Percentiles rank a stretch among this genome's conserved stretches.
Conservation (phyloP, 2,329 filamentous ascomycete genomes). For the Aspergillus pseudoglaucus region DNA sequence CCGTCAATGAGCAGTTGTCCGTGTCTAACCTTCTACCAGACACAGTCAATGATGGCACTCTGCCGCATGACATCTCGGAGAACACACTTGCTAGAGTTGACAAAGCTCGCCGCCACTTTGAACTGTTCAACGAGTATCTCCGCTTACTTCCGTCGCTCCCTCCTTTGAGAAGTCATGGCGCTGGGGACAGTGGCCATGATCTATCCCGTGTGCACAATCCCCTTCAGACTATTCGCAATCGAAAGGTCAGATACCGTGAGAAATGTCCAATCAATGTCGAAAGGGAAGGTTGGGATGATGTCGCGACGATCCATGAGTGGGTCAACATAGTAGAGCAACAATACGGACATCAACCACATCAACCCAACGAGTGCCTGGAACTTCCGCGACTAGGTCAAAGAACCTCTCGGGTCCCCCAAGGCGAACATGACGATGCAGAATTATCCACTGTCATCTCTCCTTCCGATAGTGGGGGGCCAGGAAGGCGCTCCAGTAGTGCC, state of each 20-base stretch:
- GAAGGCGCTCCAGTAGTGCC: conserved; percentile 37
- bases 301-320: conserved; percentile 67
- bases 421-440: conserved; percentile 20
- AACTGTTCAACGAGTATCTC: conserved; percentile 78
- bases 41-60: conserved; percentile 23
- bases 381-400: conserved; percentile 38
- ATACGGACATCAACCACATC: conserved; percentile 37
- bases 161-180: conserved; percentile 50
- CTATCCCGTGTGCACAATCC: conserved; percentile 69
- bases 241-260: conserved; percentile 75
- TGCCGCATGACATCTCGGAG: conserved; percentile 56
- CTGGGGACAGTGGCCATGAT: conserved; percentile 10
- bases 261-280: conserved; percentile 67
- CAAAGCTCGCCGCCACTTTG: conserved; percentile 77
- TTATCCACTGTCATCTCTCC: conserved; percentile 22
- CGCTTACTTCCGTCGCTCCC: conserved; percentile 72
- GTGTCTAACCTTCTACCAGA: conserved; percentile 24
- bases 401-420: conserved; percentile 5
- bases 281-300: conserved; percentile 68
- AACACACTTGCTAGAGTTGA: conserved; percentile 76
- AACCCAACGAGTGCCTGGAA: conserved; percentile 39
- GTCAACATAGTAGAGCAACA: conserved; percentile 60
- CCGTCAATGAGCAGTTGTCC: conserved; percentile 12
- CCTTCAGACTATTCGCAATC: conserved; percentile 84
- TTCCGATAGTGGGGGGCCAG: conserved; percentile 37